Evolutionary conservation across 208 protist genomes (phyloP), one percentile per base, ranked within the genome.

Genomic region (Herpetomonas tarakana): DNA sequence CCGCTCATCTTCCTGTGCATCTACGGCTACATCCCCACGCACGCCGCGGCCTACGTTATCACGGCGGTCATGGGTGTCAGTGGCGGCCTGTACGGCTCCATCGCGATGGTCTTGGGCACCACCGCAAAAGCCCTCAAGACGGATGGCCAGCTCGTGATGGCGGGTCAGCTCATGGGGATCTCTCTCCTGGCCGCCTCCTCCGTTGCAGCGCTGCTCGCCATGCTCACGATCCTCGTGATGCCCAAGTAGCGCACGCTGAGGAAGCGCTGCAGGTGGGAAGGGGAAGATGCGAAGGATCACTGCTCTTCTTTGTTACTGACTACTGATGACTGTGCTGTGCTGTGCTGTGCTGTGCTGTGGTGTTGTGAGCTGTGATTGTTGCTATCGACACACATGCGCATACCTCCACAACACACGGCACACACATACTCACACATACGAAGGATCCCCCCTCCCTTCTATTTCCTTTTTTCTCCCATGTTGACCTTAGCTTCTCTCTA

Each of bases 61-160:
- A 46, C 70, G 46, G 57, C 68, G 39, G 31, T 70, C 30, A 64
- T 79, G 61, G 65, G 71, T 2, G 45, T 86, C 18, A 82, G 74
- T 11, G 83, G 86, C 30, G 76, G 76, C 25, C 84, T 75, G 60
- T 57, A 72, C 22, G 67, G 63, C 24, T 60, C 62, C 19, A 58
- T 78, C 12, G 50, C 69, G 25, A 86, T 89, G 82, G 81, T 89
- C 58, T 82, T 68, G 29, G 82, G 72, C 25, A 71, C 78, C 14
- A 52, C 31, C 27, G 65, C 49, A 3, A 56, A 63, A 18, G 50
- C 38, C n/a, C 55, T 81, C 21, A 58, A 51, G 51, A 69, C 62
- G 29, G 61, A 62, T 2, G 68, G 69, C 2, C 60, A 81, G 64
- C 63, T 56, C n/a, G 62, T 69, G 27, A 70, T 81, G 74, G 68